Evolutionary conservation across 306 rosid genomes (phyloP).

Genomic region (Parietaria judaica): DNA sequence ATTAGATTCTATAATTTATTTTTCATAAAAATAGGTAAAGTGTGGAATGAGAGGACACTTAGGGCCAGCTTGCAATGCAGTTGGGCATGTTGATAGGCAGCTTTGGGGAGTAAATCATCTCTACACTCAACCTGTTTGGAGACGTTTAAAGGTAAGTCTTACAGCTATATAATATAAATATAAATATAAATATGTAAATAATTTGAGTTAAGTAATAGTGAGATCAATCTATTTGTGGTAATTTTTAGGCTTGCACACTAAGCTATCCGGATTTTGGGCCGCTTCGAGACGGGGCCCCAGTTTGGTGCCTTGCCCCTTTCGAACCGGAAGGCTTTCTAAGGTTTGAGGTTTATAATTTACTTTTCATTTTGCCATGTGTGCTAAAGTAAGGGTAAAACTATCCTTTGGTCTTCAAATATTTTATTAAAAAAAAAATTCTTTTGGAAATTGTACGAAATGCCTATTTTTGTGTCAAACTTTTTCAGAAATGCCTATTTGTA

Average conservation of each 20-base stretch:
- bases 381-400: too few species aligned
- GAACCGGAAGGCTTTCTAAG: slow-evolving; percentile 90
- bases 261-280: slow-evolving; percentile 38
- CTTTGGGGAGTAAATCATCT: slow-evolving; percentile 92
- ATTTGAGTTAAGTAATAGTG: too few species aligned
- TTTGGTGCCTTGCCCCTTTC: slow-evolving; percentile 74
- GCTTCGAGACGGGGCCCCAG: slow-evolving; percentile 53
- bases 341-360: slow-evolving; percentile 12
- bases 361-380: too few species aligned
- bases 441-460: too few species aligned
- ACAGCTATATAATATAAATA: not conserved
- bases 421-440: too few species aligned
- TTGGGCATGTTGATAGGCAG: slow-evolving; percentile 70
- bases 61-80: slow-evolving; percentile 90
- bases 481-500: too few species aligned
- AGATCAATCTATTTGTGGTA: too few species aligned
- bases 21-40: slow-evolving; percentile 28
- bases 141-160: slow-evolving; percentile 48
- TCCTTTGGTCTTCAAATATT: too few species aligned
- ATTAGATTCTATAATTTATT: too few species aligned
- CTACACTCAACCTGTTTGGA: slow-evolving; percentile 75
- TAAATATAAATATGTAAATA: too few species aligned
- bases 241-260: slow-evolving; percentile 52
- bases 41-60: slow-evolving; percentile 90
- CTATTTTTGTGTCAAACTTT: too few species aligned